Base-by-base conservation (phyloP, 768 basidiomycete genomes). In the Serpula lacrymans region DNA sequence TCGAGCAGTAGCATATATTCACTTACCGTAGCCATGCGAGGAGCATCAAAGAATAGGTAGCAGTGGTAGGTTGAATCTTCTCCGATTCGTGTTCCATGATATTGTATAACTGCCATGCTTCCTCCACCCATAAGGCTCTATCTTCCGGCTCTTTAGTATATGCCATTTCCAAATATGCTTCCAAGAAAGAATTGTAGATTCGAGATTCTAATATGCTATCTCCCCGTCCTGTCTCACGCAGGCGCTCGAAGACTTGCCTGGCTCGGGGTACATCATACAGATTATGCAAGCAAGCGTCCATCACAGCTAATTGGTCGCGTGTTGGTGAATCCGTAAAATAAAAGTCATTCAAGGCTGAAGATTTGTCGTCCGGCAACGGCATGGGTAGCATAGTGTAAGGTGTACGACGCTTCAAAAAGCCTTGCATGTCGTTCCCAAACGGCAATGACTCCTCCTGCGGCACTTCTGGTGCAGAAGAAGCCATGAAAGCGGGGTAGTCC, bases 261-360 rank as follows among this genome's bases (percentile, higher is more conserved):
- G 91, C 91, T 5, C 92, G 84, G 0, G 74, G 69, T 0, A 92
- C 79, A 56, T 92, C 88, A 58, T 84, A 80, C 2, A 78, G 54
- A 47, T 84, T 77, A 57, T 84, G 74, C 10, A 94, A 63, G 56
- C 92, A 94, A 4, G 89, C 88, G 50, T 87, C 82, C 63, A 94
- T 86, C 47, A 94, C 75, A 0, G 86, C 80, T 9, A 88, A 57
- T 40, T 77, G 69, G 58, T 91, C 87, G 32, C 81, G 77, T 0
- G 82, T 78, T 0, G 65, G 58, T 0, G 87, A 77, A 56, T 87
- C 77, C 4, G 75, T 70, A 60, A 80, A 88, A 63, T 77, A 78
- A 37, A 72, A 47, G 46, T 74, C 72, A 48, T 75, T 68, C 10
- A 61, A 42, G 1, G 54, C 40, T 3, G 72, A 72, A 2, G 57